Evolutionary conservation across 805 yeast genomes (phyloP), one percentile per base, ranked within the genome.

Genomic region (Soucietia sequanensis): DNA sequence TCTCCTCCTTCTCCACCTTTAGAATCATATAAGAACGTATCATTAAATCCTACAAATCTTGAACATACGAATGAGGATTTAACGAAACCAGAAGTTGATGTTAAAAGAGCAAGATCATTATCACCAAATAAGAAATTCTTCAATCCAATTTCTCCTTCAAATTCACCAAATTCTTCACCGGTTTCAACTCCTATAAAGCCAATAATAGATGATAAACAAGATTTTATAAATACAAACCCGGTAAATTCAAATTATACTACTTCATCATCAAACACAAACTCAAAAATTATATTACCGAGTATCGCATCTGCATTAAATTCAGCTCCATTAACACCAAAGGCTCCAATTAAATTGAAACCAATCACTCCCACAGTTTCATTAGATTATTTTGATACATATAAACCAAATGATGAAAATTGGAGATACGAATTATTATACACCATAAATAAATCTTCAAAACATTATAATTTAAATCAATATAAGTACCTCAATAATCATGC

Each of bases 351-450:
- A 35, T 48, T 55, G 35, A 57, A 59, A 34, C 60, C 64, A 21
- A 55, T 64, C 23, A 50, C 65, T 7, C 72, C 74, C 17, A 65
- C 72, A 2, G 68, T 65, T 3, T 63, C 70, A 8, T 56, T 66
- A 31, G 70, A 66, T 37, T 68, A 66, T 34, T 66, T 65, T 35
- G 73, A 68, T 43, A 68, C 73, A 5, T 66, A 65, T 47, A 65
- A 66, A 42, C 71, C 72, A 14, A 61, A 64, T 41, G 72, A 66
- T 40, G 70, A 63, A 38, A 63, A 65, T 44, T 66, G 72, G 72
- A 49, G 70, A 28, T 65, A 53, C 42, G 72, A 67, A 34, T 43
- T 67, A 17, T 48, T 66, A 39, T 70, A 65, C 47, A 44, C 62
- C 15, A 59, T 62, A 27, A 51, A 50, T 33, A 50, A 54, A 20